A percentile compares a stretch with the other conserved stretches of the same genome.
phyloP scores from a whole-genome alignment of 768 basidiomycete genomes.

The Mycena rebaudengoi region DNA sequence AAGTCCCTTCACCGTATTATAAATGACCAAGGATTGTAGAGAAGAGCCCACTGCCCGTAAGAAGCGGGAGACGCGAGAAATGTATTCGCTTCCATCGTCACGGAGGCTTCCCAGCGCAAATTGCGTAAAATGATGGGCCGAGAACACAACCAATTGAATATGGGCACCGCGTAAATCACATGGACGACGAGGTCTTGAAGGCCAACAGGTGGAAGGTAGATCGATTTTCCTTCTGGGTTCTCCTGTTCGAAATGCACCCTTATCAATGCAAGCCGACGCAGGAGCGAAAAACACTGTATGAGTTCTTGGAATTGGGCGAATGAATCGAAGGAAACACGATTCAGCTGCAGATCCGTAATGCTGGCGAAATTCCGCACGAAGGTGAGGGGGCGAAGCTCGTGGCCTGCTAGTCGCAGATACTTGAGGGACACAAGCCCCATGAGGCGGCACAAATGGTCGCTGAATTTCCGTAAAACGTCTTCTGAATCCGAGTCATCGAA shows the following conservation, averaged over 20 bases:
- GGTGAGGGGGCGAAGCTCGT: background rate
- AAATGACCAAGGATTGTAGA: constrained; percentile 1
- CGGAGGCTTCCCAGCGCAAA: too few relatives aligned
- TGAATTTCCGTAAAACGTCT: background rate
- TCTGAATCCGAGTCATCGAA: background rate
- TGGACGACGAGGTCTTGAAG: too few relatives aligned
- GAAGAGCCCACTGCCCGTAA: background rate
- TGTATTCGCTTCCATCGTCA: too few relatives aligned
- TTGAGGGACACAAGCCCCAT: background rate
- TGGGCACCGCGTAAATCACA: too few relatives aligned
- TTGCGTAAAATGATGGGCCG: too few relatives aligned
- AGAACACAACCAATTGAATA: too few relatives aligned
- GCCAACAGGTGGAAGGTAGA: too few relatives aligned
- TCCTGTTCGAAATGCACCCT: background rate
- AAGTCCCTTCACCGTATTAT: background rate
- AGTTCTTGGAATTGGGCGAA: background rate
- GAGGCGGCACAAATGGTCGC: background rate
- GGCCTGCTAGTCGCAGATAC: background rate
- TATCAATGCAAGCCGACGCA: background rate
- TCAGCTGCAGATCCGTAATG: constrained; percentile 1
- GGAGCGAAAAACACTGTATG: background rate
- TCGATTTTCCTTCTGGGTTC: too few relatives aligned
- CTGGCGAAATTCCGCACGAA: background rate
- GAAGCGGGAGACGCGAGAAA: too few relatives aligned
- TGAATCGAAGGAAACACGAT: background rate